phyloP scores from a whole-genome alignment of 805 yeast genomes.

The Limtongia smithiae region DNA sequence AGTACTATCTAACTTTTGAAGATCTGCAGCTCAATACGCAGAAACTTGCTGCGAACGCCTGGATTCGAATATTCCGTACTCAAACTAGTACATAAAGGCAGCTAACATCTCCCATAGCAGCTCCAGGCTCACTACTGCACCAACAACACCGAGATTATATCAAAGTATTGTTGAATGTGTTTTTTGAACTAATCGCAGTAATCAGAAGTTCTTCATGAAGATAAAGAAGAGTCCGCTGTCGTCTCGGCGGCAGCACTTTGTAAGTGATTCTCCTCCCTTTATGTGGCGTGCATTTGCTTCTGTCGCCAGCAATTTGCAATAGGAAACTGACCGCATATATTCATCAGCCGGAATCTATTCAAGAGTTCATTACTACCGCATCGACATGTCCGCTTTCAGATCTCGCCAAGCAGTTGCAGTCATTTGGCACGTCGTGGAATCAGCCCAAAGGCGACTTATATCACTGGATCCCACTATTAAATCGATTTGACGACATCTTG shows the following conservation, averaged over 20 bases:
- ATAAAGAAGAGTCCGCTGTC: conserved; percentile 23
- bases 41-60: too few species aligned
- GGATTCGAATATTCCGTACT: too few species aligned
- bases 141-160: neutral
- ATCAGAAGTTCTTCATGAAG: conserved; percentile 14
- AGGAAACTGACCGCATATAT: neutral
- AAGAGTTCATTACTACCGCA: conserved; percentile 12
- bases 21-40: too few species aligned
- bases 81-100: too few species aligned
- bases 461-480: conserved; percentile 74
- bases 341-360: conserved; percentile 25
- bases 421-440: conserved; percentile 20
- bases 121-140: too few species aligned
- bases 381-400: conserved; percentile 20
- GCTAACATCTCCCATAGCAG: too few species aligned
- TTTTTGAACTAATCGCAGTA: neutral
- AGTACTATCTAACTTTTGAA: too few species aligned
- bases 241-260: conserved; percentile 26
- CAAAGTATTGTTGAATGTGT: neutral
- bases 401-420: conserved; percentile 12
- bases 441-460: conserved; percentile 61
- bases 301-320: neutral
- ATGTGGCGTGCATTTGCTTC: neutral
- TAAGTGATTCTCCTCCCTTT: neutral
- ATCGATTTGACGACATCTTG: conserved; percentile 67